Base-by-base conservation (phyloP, 441 rosid genomes). In the Croton setiger region DNA sequence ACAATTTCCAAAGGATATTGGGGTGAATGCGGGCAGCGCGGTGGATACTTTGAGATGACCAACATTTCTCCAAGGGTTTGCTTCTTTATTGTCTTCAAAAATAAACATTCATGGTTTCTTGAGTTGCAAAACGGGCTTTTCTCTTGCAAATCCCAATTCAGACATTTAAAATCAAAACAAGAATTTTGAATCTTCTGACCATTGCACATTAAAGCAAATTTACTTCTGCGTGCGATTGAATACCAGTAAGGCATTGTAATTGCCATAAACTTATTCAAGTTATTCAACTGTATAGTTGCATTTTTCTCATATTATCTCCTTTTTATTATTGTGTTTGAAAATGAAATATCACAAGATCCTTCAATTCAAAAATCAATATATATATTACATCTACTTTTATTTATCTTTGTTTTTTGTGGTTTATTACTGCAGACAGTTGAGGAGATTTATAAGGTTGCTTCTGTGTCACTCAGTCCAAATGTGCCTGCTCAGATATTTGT, bases 21-120 rank as follows among this genome's bases (percentile, higher is more conserved):
- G 96, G 98, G 99, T 0, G 99, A 94, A 82, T 94, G 99, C 53
- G 99, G 99, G 75, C 99, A 92, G 83, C 86, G 99, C 20, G 99
- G 99, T 80, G 99, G 99, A 72, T 94, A 94, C 86, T 92, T 94
- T 75, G 98, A 94, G 88, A 90, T 92, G 98, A 92, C 98, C 37
- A 94, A 94, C 81, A 82, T 95, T 61, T 93, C 99, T 74, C 87
- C 98, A 44, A 63, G 76, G 96, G 99, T 91, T 78, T 66, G 80
- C 52, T 63, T 62, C 69, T 72, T 33, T 72, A 52, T 60, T 4
- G 33, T 33, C 44, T 54, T 77, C 63, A 74, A 21, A 33, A 74
- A n/a, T 66, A 1, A 49, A 62, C 71, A 57, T 36, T 33, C 63
- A 20, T 49, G 57, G 27, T 39, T 52, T 37, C 6, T 66, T 31